Evolutionary conservation across 169 alveolate species (phyloP), one percentile per base, ranked within the genome.

Genomic region (Babesia caballi): DNA sequence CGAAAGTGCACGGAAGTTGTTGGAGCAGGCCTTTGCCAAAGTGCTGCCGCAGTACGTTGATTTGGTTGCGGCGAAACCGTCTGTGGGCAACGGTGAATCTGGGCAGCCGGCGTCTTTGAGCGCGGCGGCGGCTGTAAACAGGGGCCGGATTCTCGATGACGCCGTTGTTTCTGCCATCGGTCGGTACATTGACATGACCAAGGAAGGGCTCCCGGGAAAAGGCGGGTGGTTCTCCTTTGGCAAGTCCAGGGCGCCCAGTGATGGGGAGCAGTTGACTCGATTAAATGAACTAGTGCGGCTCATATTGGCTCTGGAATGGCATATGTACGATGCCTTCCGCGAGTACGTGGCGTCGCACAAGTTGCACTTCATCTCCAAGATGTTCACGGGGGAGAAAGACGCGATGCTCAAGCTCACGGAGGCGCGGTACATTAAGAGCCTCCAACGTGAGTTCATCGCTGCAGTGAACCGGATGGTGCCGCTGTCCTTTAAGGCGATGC

Each of bases 171-270:
- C 76, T 5, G 51, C 68, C 8, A n/a, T 66, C 3, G 36, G 21
- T 12, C 4, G 40, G 11, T 78, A 67, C 30, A n/a, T 78, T 8
- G 70, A 40, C 25, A 46, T 69, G 67, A 78, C 87, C 5, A 51
- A 47, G 27, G 36, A 40, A 0, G 61, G 46, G 8, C 14, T 59
- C 7, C 63, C 19, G 0, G 61, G 32, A 14, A 59, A 57, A 3
- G 8, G 38, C n/a, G 60, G 49, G 4, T 32, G 59, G 72, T 66
- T 76, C 54, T 40, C 27, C 33, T 42, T 1, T 28, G 27, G 44
- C 23, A 27, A 14, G 7, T n/a, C 66, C 40, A n/a, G 12, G 19
- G 50, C 2, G 27, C 57, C 36, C 12, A 46, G 32, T 9, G 65
- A 53, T 4, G 54, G 40, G 21, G 63, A 71, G 15, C 40, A 59